These are phyloP conservation scores for Biscutella laevigata DNA, from an alignment of 441 rosid genomes.

Conservation along the genomic window DNA sequence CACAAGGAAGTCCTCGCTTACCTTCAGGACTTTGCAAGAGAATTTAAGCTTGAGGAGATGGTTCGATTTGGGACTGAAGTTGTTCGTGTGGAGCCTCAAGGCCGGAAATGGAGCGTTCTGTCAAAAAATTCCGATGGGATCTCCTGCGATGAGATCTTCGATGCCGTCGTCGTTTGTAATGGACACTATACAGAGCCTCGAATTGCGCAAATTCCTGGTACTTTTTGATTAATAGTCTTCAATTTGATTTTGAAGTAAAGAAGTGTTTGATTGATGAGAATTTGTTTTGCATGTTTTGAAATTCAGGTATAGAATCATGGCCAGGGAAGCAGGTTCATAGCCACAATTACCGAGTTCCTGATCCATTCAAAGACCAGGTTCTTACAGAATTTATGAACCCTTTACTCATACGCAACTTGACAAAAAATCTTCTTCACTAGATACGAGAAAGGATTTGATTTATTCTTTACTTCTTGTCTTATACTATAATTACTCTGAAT, in stretches of 20 bases:
- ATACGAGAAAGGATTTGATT: too few relatives aligned
- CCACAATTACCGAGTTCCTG: too few relatives aligned
- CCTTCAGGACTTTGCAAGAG: conserved; percentile 48
- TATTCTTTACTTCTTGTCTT: too few relatives aligned
- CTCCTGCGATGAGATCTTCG: conserved; percentile 43
- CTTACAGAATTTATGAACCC: neutral
- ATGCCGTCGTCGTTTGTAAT: conserved; percentile 69
- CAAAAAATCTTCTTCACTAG: too few relatives aligned
- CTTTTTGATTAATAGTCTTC: too few relatives aligned
- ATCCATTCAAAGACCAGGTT: conserved; percentile 37
- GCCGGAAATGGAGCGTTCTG: conserved; percentile 43
- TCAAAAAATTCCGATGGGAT: conserved; percentile 17
- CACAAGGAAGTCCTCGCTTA: conserved; percentile 63
- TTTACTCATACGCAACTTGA: too few relatives aligned
- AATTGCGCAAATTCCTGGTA: conserved; percentile 57
- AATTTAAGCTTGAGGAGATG: conserved; percentile 49
- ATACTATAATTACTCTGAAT: too few relatives aligned
- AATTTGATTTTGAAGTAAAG: too few relatives aligned
- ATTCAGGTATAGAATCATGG: too few relatives aligned
- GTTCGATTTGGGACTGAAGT: conserved; percentile 58
- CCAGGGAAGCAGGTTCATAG: too few relatives aligned
- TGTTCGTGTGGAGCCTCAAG: conserved; percentile 25
- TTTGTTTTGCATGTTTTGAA: too few relatives aligned
- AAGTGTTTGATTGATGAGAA: too few relatives aligned
- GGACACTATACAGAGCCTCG: conserved; percentile 74